Base-by-base conservation (phyloP, 2,329 filamentous ascomycete genomes). In the Diaporthe nobilis region DNA sequence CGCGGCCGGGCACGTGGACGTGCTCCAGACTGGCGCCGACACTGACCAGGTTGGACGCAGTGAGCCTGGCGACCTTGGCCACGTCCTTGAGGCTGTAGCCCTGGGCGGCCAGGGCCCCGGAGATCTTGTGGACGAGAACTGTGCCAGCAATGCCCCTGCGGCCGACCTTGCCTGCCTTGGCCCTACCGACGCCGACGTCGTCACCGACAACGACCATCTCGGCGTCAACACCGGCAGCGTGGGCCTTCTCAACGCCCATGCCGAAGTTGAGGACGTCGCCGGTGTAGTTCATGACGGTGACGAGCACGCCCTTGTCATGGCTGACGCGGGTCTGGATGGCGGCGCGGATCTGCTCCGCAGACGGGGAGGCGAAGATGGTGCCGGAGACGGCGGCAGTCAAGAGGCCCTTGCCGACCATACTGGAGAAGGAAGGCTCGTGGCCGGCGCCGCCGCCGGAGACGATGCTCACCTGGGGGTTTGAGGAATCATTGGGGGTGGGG, bases 261-360 rank as follows among this genome's bases (percentile, higher is more conserved):
- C 95, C 96, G 82, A 98, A 98, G 85, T 98, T 97, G 79, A 98
- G 89, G 72, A 98, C 91, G 83, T 96, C 94, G 51, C 94, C 94
- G 1, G 95, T 98, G 84, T 98, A 98, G 84, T 98, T 98, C 94
- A 98, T 98, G 42, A 98, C 94, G 8, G 96, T 93, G n/a, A 98
- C 94, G 55, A 98, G 84, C 1, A 98, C 94, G 34, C 96, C 96
- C 77, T 91, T 72, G 13, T 57, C 57, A 13, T 74, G 73, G 77
- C 94, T 91, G 4, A 98, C 94, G 28, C 94, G 89, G 57, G 92
- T 90, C 81, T 93, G 90, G 72, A 97, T 93, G 76, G 92, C 95
- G 78, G 90, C 88, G 73, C 94, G 91, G 73, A 98, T 92, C 86
- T 98, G 96, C 85, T 97, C 92, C 0, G 94, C 92, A 3, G 88